phyloP scores from a whole-genome alignment of 192 early-diverging fungal species.

The Coemansia sp. region DNA sequence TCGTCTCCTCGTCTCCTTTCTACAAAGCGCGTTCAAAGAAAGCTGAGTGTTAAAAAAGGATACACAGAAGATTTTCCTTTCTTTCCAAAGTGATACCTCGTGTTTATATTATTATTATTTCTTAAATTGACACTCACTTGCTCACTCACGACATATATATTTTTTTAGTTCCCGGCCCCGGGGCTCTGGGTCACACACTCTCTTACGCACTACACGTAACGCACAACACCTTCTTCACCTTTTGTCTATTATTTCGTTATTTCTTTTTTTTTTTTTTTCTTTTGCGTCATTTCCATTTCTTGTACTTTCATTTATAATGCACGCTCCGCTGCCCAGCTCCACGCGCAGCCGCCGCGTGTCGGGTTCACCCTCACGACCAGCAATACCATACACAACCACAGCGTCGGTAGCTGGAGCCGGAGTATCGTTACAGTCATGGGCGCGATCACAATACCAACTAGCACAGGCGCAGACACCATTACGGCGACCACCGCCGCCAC shows the following conservation, averaged over 20 bases:
- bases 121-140: background rate
- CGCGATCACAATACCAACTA: slow-evolving; percentile 39
- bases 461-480: slow-evolving; percentile 17
- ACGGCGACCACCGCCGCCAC: slow-evolving; percentile 5
- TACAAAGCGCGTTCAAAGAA: background rate
- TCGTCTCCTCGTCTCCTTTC: slow-evolving; percentile 7
- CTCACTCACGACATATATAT: background rate
- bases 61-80: background rate
- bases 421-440: slow-evolving; percentile 52
- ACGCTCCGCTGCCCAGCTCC: slow-evolving; percentile 48
- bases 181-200: slow-evolving; percentile 6
- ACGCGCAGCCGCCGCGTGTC: slow-evolving; percentile 51
- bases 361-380: slow-evolving; percentile 30
- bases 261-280: slow-evolving; percentile 3
- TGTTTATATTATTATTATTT: background rate
- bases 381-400: slow-evolving; percentile 20
- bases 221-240: background rate
- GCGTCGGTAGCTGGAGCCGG: slow-evolving; percentile 14
- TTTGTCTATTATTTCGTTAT: background rate
- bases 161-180: background rate
- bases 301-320: slow-evolving; percentile 5
- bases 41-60: background rate
- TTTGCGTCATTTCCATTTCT: slow-evolving; percentile 8
- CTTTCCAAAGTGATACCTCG: background rate
- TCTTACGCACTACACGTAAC: slow-evolving; percentile 7